Evolutionary conservation across 345 rosid species (phyloP).

Genomic region (Aurinia saxatilis): DNA sequence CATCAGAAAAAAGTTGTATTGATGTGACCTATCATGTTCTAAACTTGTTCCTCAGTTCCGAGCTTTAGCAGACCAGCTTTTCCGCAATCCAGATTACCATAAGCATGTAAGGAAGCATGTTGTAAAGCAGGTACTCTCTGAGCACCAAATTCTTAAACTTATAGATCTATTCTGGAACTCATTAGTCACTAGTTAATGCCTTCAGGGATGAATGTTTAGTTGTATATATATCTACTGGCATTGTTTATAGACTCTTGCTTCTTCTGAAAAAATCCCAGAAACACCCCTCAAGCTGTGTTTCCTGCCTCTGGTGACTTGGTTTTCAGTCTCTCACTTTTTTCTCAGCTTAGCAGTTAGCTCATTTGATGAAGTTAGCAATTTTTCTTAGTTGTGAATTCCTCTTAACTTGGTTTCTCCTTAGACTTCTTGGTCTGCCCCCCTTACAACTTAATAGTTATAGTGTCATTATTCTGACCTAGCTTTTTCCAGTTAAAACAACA

Average conservation of each 20-base stretch:
- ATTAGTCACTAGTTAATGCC: background rate
- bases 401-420: background rate
- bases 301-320: background rate
- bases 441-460: background rate
- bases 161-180: background rate
- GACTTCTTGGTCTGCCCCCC: background rate
- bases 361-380: background rate
- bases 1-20: background rate
- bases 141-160: background rate
- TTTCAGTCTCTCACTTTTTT: background rate
- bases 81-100: slow-evolving; percentile 75
- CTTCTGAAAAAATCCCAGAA: background rate
- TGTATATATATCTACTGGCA: background rate
- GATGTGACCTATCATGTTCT: background rate
- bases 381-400: background rate
- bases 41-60: slow-evolving; percentile 53
- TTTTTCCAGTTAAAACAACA: slow-evolving; percentile 64
- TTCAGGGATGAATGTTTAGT: background rate
- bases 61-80: slow-evolving; percentile 90
- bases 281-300: background rate
- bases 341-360: background rate
- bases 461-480: background rate
- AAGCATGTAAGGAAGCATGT: slow-evolving; percentile 71
- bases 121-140: slow-evolving; percentile 69
- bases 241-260: background rate